These are phyloP conservation scores for Pilobolus umbonatus DNA, from an alignment of 192 early-diverging fungal genomes.

Conservation along the genomic window DNA sequence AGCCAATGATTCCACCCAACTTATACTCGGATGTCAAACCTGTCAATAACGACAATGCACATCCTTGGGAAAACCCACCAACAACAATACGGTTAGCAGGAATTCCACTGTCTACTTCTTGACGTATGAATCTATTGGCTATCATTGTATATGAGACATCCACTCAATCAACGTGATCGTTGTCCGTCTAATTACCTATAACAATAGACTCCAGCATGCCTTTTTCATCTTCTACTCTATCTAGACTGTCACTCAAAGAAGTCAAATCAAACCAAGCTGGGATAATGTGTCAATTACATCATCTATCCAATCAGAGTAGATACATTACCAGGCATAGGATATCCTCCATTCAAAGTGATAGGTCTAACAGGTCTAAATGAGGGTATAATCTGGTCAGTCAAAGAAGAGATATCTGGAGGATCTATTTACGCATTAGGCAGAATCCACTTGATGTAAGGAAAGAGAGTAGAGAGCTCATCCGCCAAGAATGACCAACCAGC, in stretches of 20 bases:
- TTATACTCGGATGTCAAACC: constrained; percentile 65
- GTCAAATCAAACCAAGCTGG: constrained; percentile 81
- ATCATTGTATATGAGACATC: background rate
- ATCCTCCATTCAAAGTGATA: constrained; percentile 78
- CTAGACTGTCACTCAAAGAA: constrained; percentile 40
- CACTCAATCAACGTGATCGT: background rate
- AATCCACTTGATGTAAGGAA: constrained; percentile 88
- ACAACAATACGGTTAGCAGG: constrained; percentile 80
- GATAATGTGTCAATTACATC: background rate
- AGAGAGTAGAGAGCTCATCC: constrained; percentile 42
- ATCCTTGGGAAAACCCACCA: constrained; percentile 91
- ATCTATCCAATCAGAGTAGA: background rate
- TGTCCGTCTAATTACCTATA: constrained; percentile 20
- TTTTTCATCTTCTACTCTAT: constrained; percentile 57
- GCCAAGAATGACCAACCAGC: constrained; percentile 54
- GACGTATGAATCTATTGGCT: constrained; percentile 55
- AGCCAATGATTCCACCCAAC: constrained; percentile 62
- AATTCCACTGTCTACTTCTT: constrained; percentile 77
- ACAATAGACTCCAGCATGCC: constrained; percentile 63
- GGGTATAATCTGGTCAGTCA: background rate
- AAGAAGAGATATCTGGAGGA: background rate
- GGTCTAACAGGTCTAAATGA: constrained; percentile 43
- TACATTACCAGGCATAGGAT: constrained; percentile 63
- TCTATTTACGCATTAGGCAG: constrained; percentile 75
- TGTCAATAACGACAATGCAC: constrained; percentile 68